Percentiles rank a stretch among this genome's conserved stretches.
These are phyloP conservation scores for Solanum medicagineum DNA, from an alignment of 257 asterid species.

Conservation along the genomic window DNA sequence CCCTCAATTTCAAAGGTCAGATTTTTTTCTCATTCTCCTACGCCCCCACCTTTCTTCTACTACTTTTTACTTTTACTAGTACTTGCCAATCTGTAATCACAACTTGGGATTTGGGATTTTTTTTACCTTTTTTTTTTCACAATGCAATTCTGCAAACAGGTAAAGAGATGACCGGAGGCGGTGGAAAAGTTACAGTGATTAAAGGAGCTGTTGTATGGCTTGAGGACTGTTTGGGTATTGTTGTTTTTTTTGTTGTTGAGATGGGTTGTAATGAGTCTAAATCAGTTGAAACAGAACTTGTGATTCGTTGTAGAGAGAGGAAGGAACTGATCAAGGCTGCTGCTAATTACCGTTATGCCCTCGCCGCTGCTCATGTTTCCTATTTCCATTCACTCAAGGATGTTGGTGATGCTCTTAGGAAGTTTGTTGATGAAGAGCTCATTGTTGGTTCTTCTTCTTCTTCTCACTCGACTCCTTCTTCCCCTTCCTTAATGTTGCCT, in stretches of 20 bases:
- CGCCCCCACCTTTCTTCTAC: background rate
- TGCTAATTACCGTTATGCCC: constrained; percentile 78
- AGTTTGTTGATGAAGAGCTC: constrained; percentile 85
- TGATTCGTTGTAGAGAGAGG: constrained; percentile 78
- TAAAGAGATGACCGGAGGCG: constrained; percentile 10
- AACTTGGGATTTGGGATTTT: background rate
- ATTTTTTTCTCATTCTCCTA: background rate
- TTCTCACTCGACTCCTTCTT: constrained; percentile 47
- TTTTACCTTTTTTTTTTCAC: background rate
- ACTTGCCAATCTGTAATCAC: background rate
- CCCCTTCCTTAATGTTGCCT: constrained; percentile 60
- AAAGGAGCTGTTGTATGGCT: background rate
- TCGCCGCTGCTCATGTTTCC: constrained; percentile 86
- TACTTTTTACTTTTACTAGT: background rate
- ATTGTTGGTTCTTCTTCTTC: constrained; percentile 30
- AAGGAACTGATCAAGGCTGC: constrained; percentile 69
- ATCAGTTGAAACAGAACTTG: constrained; percentile 60
- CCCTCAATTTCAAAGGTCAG: background rate
- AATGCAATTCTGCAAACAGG: constrained; percentile 26
- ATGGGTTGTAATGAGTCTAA: constrained; percentile 92
- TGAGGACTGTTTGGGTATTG: background rate
- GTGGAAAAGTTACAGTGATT: background rate
- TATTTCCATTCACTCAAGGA: constrained; percentile 69
- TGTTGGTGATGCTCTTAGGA: constrained; percentile 87
- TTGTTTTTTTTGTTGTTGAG: background rate